These are phyloP conservation scores for Lithocarpus polystachyus DNA, from an alignment of 306 rosid genomes.

Conservation along the genomic window DNA sequence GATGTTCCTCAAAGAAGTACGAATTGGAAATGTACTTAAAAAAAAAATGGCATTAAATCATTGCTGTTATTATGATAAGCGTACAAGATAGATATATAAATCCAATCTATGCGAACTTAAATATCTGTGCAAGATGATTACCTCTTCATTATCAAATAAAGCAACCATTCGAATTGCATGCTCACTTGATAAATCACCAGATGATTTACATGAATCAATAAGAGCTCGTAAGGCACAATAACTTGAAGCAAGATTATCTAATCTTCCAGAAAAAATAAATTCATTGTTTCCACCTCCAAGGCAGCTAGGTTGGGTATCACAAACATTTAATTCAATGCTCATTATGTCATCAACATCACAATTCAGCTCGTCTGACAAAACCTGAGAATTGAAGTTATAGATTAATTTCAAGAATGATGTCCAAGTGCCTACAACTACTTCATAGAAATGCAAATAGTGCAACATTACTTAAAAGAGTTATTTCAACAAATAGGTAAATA, in stretches of 20 bases:
- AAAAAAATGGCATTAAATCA: neutral
- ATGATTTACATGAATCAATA: conserved; percentile 68
- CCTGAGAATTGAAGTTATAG: conserved; percentile 42
- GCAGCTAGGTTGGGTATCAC: conserved; percentile 97
- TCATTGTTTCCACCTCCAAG: conserved; percentile 95
- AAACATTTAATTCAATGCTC: conserved; percentile 79
- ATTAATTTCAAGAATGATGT: conserved; percentile 11
- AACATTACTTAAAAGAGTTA: neutral
- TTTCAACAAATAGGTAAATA: neutral
- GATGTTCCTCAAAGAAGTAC: neutral
- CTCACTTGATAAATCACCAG: conserved; percentile 55
- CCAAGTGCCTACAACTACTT: neutral
- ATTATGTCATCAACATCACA: conserved; percentile 69
- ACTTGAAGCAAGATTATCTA: conserved; percentile 96
- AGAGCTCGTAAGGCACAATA: conserved; percentile 92
- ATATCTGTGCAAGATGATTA: conserved; percentile 31
- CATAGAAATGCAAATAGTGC: neutral
- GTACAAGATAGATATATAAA: conserved; percentile 3
- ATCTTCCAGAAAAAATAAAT: conserved; percentile 94
- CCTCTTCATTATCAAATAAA: conserved; percentile 98
- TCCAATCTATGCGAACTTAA: neutral
- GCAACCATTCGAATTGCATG: conserved; percentile 92
- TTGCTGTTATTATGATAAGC: neutral
- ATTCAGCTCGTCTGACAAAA: conserved; percentile 73
- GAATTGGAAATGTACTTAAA: neutral